Base-by-base conservation (phyloP, 148 eudicot genomes). In the Rhododendron ferrugineum region DNA sequence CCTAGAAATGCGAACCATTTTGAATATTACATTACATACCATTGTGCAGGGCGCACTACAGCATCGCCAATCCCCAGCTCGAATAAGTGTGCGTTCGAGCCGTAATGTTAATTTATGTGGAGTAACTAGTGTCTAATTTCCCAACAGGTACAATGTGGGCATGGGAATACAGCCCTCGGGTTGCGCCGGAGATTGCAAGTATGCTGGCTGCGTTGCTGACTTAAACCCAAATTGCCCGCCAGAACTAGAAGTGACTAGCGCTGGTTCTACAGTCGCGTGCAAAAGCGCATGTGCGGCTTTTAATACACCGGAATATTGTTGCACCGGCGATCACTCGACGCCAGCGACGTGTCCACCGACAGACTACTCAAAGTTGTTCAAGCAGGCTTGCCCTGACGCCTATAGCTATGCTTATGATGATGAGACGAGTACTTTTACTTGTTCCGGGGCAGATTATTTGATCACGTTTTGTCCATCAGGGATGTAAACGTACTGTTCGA, bases 401-500 rank as follows among this genome's bases (percentile, higher is more conserved):
- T 94, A 94, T 62, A 94, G 96, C 85, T 96, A 96, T 36, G 96
- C 98, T 0, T 96, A 93, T 15, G 98, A 96, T 66, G 98, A 96
- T 80, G 90, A 86, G 9, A 84, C 98, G 3, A 96, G 98, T 77
- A 96, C 95, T 0, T 93, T 90, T 82, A 94, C 98, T n/a, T 96
- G 98, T 83, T 82, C 93, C 9, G 96, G 91, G 1, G 47, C 96
- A 0, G 92, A 94, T 78, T 96, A 96, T 74, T 52, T 89, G 84
- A 96, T 96, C 85, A 92, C 94, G 1, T 96, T 94, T 84, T 96
- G 98, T 85, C 95, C 97, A 7, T 0, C 5, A 4, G 23, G 8
- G 1, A 15, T 52, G 58, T 56, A 5, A 18, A 54, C 2, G 2
- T 2, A 49, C 58, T 11, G 14, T 49, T 49, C 3, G 52, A 49